Evolutionary conservation across 768 basidiomycete genomes (phyloP).

Genomic region (Serendipita indica): DNA sequence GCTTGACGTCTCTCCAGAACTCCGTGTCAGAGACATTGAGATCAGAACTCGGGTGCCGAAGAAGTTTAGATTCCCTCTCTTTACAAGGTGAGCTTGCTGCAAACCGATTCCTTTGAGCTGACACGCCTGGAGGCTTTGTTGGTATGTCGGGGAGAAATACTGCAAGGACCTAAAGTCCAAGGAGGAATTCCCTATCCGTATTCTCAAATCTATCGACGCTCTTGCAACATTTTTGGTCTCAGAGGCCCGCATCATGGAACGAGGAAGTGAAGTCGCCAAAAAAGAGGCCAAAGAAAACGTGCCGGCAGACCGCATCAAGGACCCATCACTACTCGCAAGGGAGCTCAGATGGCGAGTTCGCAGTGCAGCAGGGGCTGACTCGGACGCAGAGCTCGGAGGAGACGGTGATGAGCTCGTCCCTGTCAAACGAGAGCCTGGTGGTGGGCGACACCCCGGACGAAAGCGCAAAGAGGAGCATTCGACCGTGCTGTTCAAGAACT

Average conservation of each 20-base stretch:
- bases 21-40: slow-evolving; percentile 82
- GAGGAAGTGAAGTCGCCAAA: slow-evolving; percentile 51
- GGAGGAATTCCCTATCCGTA: slow-evolving; percentile 38
- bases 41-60: slow-evolving; percentile 84
- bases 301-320: slow-evolving; percentile 67
- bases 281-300: slow-evolving; percentile 71
- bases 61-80: slow-evolving; percentile 77
- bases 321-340: slow-evolving; percentile 62
- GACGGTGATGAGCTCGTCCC: slow-evolving; percentile 1
- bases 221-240: slow-evolving; percentile 68
- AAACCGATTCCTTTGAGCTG: slow-evolving; percentile 14
- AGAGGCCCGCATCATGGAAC: slow-evolving; percentile 60
- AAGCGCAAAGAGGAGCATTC: slow-evolving; percentile 8
- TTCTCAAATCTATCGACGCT: slow-evolving; percentile 53
- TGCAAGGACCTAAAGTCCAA: slow-evolving; percentile 51
- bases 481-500: slow-evolving; percentile 8
- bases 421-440: slow-evolving; percentile 1
- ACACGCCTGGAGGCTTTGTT: slow-evolving; percentile 47
- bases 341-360: slow-evolving; percentile 77
- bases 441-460: not conserved
- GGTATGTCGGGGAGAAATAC: slow-evolving; percentile 80
- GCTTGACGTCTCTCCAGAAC: slow-evolving; percentile 35
- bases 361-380: slow-evolving; percentile 17
- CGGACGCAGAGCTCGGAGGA: slow-evolving; percentile 16
- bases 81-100: slow-evolving; percentile 40